Base-by-base conservation (phyloP, 2,329 filamentous ascomycete genomes). In the Berkeleyomyces rouxiae region DNA sequence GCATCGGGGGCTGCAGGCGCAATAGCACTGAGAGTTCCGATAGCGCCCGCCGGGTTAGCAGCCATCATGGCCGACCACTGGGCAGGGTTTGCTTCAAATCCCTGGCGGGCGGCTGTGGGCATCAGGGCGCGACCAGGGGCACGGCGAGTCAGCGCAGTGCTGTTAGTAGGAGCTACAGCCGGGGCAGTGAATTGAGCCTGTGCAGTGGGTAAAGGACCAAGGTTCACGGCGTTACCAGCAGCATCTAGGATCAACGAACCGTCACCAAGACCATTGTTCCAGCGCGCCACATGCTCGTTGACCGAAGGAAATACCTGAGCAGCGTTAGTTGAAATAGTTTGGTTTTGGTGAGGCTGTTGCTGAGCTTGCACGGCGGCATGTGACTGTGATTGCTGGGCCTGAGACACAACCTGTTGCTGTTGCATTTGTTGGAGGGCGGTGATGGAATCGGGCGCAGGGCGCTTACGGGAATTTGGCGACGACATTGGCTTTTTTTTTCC, bases 111-210 rank as follows among this genome's bases (percentile, higher is more conserved):
- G 43, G 70, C 74, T 1, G 77, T 74, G 6, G 77, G 74, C 51
- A 79, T 74, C 42, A 83, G 71, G 11, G 76, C 76, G 43, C 76
- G 76, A 66, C 78, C 82, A 68, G 77, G 76, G 64, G 77, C 74
- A 68, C 78, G 73, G 66, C 78, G 75, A 66, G 83, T 76, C 67
- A 83, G 74, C 6, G 78, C 76, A 63, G 78, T 79, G 65, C 76
- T 79, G 61, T 76, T 72, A 23, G 73, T 66, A 61, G 72, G 65
- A 61, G 67, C 49, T 66, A 65, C 49, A 68, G 58, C 10, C 2
- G 51, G n/a, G 40, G 63, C 37, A 7, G 55, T 9, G 31, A 63
- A 60, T 42, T 67, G 66, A 4, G 42, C 42, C 23, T 62, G 61
- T 10, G 47, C 44, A 3, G 39, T 37, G 36, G 63, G 58, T 4